Conservation (phyloP, 176 grass and related monocot species). For the Rhynchospora tenuis region DNA sequence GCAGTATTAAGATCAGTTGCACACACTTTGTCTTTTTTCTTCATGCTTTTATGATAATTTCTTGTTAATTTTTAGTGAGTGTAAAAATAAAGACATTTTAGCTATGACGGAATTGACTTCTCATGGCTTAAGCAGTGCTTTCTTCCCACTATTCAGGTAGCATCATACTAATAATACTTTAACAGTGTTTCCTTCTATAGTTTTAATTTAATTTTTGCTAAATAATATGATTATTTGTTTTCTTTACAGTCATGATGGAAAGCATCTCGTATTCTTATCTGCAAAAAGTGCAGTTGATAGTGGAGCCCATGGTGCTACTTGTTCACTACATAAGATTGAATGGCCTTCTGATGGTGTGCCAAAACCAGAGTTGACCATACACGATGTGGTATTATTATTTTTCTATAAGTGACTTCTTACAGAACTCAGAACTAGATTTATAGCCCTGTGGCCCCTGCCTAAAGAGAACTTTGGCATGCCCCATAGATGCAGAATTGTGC, state of each 20-base stretch:
- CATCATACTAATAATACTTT: conserved; percentile 5
- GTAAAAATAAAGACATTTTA: conserved; percentile 15
- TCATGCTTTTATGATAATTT: conserved; percentile 10
- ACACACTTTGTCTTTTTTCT: conserved; percentile 13
- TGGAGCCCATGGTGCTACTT: conserved; percentile 76
- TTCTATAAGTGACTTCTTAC: neutral
- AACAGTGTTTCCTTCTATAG: conserved; percentile 1
- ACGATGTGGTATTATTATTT: conserved; percentile 52
- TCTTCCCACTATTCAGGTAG: conserved; percentile 89
- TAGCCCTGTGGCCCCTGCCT: neutral
- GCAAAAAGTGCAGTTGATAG: conserved; percentile 83
- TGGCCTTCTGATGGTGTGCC: conserved; percentile 55
- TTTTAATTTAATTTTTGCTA: conserved; percentile 3
- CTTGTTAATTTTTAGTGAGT: conserved; percentile 28
- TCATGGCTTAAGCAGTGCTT: conserved; percentile 63
- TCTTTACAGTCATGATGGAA: conserved; percentile 63
- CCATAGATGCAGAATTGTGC: neutral
- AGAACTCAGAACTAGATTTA: neutral
- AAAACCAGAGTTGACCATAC: conserved; percentile 32
- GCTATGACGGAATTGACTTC: conserved; percentile 49
- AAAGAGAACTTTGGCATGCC: neutral
- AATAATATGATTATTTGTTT: conserved; percentile 22
- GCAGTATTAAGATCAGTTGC: neutral
- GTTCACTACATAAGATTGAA: conserved; percentile 72
- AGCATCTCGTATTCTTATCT: conserved; percentile 74